Conservation (phyloP, 768 basidiomycete genomes). For the Astraeus odoratus region DNA sequence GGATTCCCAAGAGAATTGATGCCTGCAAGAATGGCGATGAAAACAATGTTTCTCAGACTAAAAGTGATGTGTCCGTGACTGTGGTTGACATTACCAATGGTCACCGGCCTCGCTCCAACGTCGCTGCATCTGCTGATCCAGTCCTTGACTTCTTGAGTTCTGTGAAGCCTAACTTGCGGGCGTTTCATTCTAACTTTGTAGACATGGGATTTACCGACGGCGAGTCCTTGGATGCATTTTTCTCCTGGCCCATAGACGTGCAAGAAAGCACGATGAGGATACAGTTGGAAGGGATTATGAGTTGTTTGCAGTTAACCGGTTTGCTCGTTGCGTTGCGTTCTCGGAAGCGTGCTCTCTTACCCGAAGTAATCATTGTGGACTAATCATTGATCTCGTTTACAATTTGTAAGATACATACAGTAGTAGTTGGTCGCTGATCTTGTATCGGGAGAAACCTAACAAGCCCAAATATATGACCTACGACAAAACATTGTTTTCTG, state of each 20-base stretch:
- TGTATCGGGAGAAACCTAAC: constrained; percentile 15
- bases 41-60: too few species aligned
- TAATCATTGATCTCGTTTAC: background rate
- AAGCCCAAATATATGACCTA: constrained; percentile 12
- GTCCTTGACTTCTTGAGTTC: constrained; percentile 5
- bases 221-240: background rate
- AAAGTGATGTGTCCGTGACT: too few species aligned
- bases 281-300: constrained; percentile 4
- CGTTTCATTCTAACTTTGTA: constrained; percentile 2
- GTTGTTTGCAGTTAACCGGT: constrained; percentile 3
- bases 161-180: background rate
- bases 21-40: too few species aligned
- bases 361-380: too few species aligned
- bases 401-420: background rate
- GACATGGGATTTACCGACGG: constrained; percentile 1
- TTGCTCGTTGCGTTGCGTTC: constrained; percentile 1
- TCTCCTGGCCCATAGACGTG: constrained; percentile 3
- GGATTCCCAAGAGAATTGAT: too few species aligned
- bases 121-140: background rate
- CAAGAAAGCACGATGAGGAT: background rate
- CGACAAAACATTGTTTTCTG: too few species aligned
- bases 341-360: background rate
- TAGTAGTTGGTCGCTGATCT: constrained; percentile 1
- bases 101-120: background rate
- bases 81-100: background rate